Evolutionary conservation across 164 flowering plant species (phyloP).

Genomic region (Sextonia rubra): DNA sequence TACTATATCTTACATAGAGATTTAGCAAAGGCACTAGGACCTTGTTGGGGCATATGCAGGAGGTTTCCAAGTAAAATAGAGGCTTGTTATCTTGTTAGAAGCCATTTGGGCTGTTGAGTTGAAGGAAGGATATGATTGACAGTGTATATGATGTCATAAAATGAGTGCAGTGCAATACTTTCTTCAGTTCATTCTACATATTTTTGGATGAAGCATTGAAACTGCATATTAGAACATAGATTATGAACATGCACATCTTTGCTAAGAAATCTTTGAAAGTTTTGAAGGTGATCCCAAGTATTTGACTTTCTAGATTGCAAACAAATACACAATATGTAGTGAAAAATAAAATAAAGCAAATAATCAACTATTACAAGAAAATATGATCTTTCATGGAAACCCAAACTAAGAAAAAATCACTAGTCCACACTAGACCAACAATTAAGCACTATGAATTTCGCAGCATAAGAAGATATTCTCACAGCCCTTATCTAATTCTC

Average conservation of each 20-base stretch:
- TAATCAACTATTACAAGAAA: no score
- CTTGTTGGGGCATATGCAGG: slow-evolving; percentile 65
- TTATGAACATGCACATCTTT: background rate
- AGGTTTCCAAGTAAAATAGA: slow-evolving; percentile 73
- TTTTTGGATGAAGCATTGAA: slow-evolving; percentile 16
- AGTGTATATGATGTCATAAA: slow-evolving; percentile 74
- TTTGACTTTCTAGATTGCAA: no score
- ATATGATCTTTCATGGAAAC: no score
- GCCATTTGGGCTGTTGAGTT: slow-evolving; percentile 87
- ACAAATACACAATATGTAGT: no score
- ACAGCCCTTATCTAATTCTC: no score
- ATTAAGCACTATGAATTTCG: no score
- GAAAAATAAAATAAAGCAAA: no score
- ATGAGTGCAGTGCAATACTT: slow-evolving; percentile 52
- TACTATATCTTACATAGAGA: slow-evolving; percentile 80
- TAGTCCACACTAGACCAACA: no score
- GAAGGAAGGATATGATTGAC: slow-evolving; percentile 90
- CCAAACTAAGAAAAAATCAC: no score
- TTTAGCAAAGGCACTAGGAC: slow-evolving; percentile 86
- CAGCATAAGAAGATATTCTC: no score
- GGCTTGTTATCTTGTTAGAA: slow-evolving; percentile 83
- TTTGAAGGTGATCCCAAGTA: no score
- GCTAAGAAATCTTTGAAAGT: slow-evolving; percentile 1
- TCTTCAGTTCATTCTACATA: slow-evolving; percentile 33
- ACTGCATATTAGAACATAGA: slow-evolving; percentile 2